Base-by-base conservation (phyloP, 345 rosid species). In the Boechera stricta region DNA sequence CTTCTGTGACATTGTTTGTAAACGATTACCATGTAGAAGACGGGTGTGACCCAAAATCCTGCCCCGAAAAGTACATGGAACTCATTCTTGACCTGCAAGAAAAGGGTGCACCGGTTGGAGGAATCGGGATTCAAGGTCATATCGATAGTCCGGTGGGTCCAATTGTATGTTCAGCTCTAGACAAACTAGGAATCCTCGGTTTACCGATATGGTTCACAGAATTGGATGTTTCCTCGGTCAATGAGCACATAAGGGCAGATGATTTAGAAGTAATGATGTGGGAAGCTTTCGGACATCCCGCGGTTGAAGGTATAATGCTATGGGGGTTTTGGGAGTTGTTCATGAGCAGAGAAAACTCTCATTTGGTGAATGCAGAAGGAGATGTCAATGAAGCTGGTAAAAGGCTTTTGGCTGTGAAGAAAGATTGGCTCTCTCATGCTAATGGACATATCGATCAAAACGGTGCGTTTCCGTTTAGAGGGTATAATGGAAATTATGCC, bases 311-410 rank as follows among this genome's bases (percentile, higher is more conserved):
- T 1, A 66, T 92, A 32, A 85, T 94, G 95, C 77, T 94, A 63
- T 94, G 98, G 98, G 98, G 98, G 44, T 94, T 94, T 69, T 94
- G 98, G 98, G 98, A 94, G 86, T 60, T 92, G 81, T 92, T 86
- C 69, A 86, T 91, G 98, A 88, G 97, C 77, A 78, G 98, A 66
- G 81, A 85, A 38, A 82, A 83, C 57, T 77, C 92, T 35, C 92
- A 89, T 65, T 80, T 94, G 85, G 98, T 94, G 16, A 74, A 89
- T 56, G 98, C 97, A 9, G 95, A 94, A 79, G 98, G 98, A 21
- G 89, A 90, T 21, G 74, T 92, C 71, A 94, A 94, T 78, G 92
- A 86, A 80, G 86, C 98, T 29, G 98, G 98, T 26, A 84, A 74
- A 68, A 84, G 92, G 64, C 73, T 82, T 73, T 85, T 89, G 44